These are phyloP conservation scores for Lipomyces anomalus DNA, from an alignment of 805 yeast species.

Conservation along the genomic window DNA sequence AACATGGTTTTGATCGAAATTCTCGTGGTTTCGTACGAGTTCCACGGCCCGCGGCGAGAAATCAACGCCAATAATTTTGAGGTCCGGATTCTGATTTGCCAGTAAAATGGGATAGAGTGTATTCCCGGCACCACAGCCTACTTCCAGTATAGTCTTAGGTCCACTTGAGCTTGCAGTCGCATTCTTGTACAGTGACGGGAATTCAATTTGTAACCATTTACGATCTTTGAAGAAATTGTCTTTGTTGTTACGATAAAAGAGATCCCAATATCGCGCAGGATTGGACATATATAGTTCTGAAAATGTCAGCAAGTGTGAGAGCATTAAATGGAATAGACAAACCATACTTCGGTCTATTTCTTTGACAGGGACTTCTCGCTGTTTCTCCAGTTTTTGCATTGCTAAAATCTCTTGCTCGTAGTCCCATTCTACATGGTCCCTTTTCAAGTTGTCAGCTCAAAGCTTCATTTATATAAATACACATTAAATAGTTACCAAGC, in stretches of 20 bases:
- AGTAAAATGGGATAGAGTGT: slow-evolving; percentile 85
- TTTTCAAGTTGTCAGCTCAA: background rate
- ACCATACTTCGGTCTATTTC: slow-evolving; percentile 54
- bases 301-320: background rate
- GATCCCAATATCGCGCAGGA: slow-evolving; percentile 94
- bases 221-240: slow-evolving; percentile 96
- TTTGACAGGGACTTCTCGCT: slow-evolving; percentile 75
- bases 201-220: slow-evolving; percentile 92
- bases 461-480: background rate
- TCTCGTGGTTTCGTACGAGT: slow-evolving; percentile 59
- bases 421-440: slow-evolving; percentile 97
- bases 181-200: slow-evolving; percentile 67
- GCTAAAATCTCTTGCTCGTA: slow-evolving; percentile 79
- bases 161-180: slow-evolving; percentile 69
- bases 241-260: slow-evolving; percentile 80
- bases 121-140: slow-evolving; percentile 98
- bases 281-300: slow-evolving; percentile 60
- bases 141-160: slow-evolving; percentile 72
- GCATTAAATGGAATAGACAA: background rate
- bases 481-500: slow-evolving; percentile 51
- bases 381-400: slow-evolving; percentile 63
- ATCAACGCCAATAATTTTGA: slow-evolving; percentile 79
- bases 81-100: slow-evolving; percentile 73
- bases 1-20: slow-evolving; percentile 50
- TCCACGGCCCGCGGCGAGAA: slow-evolving; percentile 87